Conservation (phyloP, 148 eudicot genomes). For the Fallopia convolvulus region DNA sequence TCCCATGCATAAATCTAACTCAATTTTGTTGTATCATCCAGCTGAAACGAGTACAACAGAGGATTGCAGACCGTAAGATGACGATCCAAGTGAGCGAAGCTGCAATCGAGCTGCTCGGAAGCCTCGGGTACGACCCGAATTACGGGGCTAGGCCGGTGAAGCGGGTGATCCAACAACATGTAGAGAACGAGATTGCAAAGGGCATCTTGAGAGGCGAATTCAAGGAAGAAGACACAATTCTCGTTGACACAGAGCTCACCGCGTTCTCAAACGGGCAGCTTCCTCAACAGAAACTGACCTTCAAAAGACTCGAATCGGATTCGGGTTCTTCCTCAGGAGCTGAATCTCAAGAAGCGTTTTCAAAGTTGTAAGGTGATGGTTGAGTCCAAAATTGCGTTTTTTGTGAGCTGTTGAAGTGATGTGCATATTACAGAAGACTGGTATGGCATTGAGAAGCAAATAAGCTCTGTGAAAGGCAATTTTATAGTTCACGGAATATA, state of each 20-base stretch:
- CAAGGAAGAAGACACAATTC: constrained; percentile 68
- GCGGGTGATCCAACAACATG: constrained; percentile 83
- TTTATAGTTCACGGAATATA: background rate
- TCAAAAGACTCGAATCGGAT: constrained; percentile 36
- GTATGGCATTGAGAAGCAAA: background rate
- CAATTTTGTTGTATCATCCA: constrained; percentile 19
- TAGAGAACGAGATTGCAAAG: constrained; percentile 91
- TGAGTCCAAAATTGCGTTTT: background rate
- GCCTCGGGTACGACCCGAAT: constrained; percentile 91
- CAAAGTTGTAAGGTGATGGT: constrained; percentile 22
- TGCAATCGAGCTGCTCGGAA: constrained; percentile 75
- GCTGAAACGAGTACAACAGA: constrained; percentile 75
- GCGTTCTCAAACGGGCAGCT: constrained; percentile 73
- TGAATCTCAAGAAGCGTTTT: constrained; percentile 36
- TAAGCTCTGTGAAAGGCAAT: background rate
- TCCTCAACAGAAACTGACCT: constrained; percentile 74
- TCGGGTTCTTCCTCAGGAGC: constrained; percentile 25
- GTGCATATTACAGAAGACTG: background rate
- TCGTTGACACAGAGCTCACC: constrained; percentile 66
- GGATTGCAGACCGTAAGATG: constrained; percentile 88
- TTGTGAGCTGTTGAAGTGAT: background rate
- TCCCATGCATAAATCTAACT: background rate
- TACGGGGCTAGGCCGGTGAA: constrained; percentile 96
- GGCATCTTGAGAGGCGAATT: constrained; percentile 90
- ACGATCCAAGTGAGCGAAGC: constrained; percentile 59